Evolutionary conservation across 1,139 yeast genomes (phyloP), one percentile per base, ranked within the genome.

Genomic region (Debaryomyces psychrophilus): DNA sequence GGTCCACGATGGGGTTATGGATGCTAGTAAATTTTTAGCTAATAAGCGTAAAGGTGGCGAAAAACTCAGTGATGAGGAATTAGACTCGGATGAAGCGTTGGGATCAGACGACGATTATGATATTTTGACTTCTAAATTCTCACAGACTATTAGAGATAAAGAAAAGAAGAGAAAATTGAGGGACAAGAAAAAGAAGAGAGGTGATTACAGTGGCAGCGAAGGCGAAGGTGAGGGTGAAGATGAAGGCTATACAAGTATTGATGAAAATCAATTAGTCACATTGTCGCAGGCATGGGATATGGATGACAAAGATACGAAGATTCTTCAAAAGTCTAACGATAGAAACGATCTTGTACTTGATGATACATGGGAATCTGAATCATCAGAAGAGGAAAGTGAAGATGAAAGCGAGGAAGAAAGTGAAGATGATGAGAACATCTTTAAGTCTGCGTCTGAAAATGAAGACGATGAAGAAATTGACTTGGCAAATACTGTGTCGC

Each of bases 261-360:
- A 90, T 58, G 96, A 89, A 61, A 71, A 69, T 31, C 87, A 89
- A 56, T 73, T 90, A 49, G 79, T 87, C 45, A 80, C 95, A 0
- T 72, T 90, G 41, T 87, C 96, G 6, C 90, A 85, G 56, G 92
- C 89, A 5, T 90, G 96, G 96, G 97, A 87, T 63, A 65, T 83
- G 70, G 95, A 88, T 61, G 90, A 83, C 29, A 68, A 64, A 37
- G 85, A 80, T 49, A 61, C 68, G 50, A 58, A 58, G 25, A 59
- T 61, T 22, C 18, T 51, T 45, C 46, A 53, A 14, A 20, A 27
- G 8, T 18, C 27, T 12, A 27, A 28, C 6, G 56, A 54, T 8
- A 52, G 56, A 23, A 64, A 56, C 20, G 81, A 73, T 26, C 56
- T 78, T 5, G 76, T 76, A 5, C 64, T 73, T 42, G 71, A 73